These are phyloP conservation scores for Talaromyces liani DNA, from an alignment of 495 filamentous ascomycete genomes.

Conservation along the genomic window DNA sequence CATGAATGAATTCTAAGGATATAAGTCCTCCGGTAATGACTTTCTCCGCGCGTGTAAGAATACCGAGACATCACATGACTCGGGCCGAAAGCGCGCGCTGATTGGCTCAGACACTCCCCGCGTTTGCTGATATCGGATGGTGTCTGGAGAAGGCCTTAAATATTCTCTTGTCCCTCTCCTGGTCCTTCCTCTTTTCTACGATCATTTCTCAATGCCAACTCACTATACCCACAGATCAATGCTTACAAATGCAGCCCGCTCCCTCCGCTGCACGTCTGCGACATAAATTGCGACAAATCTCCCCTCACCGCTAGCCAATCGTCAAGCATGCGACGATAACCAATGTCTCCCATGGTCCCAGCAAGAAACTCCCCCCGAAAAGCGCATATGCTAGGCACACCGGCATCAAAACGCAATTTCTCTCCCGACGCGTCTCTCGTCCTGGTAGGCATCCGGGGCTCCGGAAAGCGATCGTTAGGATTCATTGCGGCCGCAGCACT, in stretches of 20 bases:
- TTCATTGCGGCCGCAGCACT: constrained; percentile 73
- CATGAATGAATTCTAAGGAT: neutral
- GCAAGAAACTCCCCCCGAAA: constrained; percentile 5
- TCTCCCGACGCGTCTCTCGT: constrained; percentile 63
- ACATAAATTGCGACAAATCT: neutral
- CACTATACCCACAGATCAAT: neutral
- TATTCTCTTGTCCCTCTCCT: too few species aligned
- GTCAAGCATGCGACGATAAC: neutral
- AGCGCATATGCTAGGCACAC: constrained; percentile 12
- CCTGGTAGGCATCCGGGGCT: constrained; percentile 67
- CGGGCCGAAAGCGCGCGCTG: neutral
- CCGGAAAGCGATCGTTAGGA: constrained; percentile 70
- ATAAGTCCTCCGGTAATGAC: neutral
- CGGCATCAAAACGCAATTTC: constrained; percentile 32
- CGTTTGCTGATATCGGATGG: neutral
- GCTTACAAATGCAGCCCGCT: neutral
- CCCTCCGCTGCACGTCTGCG: neutral
- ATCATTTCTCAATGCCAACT: neutral
- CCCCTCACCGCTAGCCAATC: neutral
- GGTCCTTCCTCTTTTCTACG: too few species aligned
- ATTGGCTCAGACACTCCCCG: neutral
- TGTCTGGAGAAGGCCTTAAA: too few species aligned
- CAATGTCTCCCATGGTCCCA: constrained; percentile 3
- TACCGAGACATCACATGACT: neutral
- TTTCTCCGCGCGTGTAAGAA: neutral